Percentiles rank a stretch among this genome's conserved stretches.
Conservation (phyloP, 306 rosid species). For the Alnus glutinosa region DNA sequence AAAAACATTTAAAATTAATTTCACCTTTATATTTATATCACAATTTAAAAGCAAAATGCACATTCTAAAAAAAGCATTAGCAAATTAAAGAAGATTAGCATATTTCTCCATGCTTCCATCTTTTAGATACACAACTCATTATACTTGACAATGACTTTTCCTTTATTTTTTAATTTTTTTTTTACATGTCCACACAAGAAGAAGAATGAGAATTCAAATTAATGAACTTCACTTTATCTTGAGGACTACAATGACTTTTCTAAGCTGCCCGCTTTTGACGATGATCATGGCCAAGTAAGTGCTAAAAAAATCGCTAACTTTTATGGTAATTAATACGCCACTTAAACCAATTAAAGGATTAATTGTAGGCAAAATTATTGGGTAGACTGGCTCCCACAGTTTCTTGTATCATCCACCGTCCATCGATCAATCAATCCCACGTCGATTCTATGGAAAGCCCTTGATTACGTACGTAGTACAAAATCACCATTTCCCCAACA, state of each 20-base stretch:
- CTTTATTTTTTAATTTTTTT: no score
- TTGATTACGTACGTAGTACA: background rate
- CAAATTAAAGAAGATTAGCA: no score
- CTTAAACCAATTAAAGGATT: background rate
- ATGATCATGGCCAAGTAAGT: background rate
- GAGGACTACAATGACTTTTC: no score
- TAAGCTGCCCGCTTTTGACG: background rate
- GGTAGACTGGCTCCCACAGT: background rate
- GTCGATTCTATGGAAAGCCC: slow-evolving; percentile 6
- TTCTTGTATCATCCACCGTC: slow-evolving; percentile 18
- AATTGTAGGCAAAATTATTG: background rate
- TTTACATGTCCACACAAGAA: no score
- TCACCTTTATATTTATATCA: no score
- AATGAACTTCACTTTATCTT: no score
- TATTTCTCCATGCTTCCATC: background rate
- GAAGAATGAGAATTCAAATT: no score
- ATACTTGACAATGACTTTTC: slow-evolving; percentile 24
- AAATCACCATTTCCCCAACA: background rate
- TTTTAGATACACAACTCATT: background rate
- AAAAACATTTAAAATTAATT: no score
- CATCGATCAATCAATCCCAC: background rate
- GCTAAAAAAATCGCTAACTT: background rate
- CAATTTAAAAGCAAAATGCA: no score
- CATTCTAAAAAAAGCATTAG: no score
- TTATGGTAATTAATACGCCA: background rate